These are phyloP conservation scores for Xylaria venustula DNA, from an alignment of 495 filamentous ascomycete genomes.

Conservation along the genomic window DNA sequence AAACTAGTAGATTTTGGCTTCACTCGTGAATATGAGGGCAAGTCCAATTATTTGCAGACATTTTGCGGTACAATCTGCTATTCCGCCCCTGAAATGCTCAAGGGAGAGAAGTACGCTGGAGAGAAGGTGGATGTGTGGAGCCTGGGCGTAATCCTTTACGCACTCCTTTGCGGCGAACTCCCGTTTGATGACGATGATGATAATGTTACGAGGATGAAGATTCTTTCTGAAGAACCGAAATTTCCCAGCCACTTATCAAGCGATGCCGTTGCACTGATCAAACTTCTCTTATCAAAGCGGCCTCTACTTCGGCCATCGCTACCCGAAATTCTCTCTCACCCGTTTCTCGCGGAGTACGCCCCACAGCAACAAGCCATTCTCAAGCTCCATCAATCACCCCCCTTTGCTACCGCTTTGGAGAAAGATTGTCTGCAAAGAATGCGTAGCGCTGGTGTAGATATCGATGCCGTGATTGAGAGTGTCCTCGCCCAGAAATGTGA, in stretches of 20 bases:
- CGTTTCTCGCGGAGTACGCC: constrained; percentile 86
- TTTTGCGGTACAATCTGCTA: constrained; percentile 98
- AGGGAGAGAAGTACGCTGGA: constrained; percentile 95
- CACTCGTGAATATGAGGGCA: constrained; percentile 94
- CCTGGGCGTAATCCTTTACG: constrained; percentile 92
- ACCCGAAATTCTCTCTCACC: constrained; percentile 83
- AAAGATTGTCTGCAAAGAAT: constrained; percentile 90
- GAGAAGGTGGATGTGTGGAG: constrained; percentile 99
- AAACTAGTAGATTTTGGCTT: constrained; percentile 99
- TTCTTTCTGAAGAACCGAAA: constrained; percentile 77
- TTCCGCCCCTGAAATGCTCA: constrained; percentile 96
- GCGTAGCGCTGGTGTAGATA: constrained; percentile 92
- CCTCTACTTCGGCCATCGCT: constrained; percentile 80
- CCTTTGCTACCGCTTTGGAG: constrained; percentile 85
- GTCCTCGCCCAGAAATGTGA: constrained; percentile 89
- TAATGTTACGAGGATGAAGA: constrained; percentile 76
- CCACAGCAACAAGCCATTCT: constrained; percentile 88
- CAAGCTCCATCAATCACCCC: constrained; percentile 75
- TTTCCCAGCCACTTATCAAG: constrained; percentile 78
- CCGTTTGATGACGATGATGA: constrained; percentile 97
- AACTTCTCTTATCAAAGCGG: constrained; percentile 79
- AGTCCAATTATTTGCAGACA: constrained; percentile 91
- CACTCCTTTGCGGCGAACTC: constrained; percentile 85
- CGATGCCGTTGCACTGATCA: constrained; percentile 74
- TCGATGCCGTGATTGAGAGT: constrained; percentile 90